Evolutionary conservation across 768 basidiomycete genomes (phyloP), one percentile per base, ranked within the genome.

Genomic region (Pisolithus tinctorius): DNA sequence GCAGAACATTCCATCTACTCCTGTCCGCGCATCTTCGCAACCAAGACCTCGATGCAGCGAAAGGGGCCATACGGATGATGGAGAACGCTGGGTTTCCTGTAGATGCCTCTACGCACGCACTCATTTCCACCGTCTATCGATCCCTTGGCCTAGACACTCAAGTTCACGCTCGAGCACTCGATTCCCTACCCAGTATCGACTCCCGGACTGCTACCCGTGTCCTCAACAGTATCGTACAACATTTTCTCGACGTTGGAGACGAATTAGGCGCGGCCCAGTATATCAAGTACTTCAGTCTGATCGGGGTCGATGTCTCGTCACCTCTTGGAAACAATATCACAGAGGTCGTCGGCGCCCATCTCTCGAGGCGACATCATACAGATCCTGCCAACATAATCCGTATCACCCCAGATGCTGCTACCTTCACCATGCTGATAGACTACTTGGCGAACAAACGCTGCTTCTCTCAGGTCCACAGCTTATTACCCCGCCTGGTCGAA

Each of bases 21-120:
- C 67, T 90, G 11, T 74, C 79, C 10, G 84, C 81, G 29, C 77
- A 83, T 62, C 70, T 91, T 50, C 83, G 79, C 60, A 89, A 90
- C 62, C 71, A 75, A 64, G 76, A 88, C 62, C 63, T 90, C 42
- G 58, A 63, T 50, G 73, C 73, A 38, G 84, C 84, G 45, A 79
- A 76, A 64, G 63, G 66, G 27, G 74, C 66, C 56, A 66, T 90
- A n/a, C 67, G 65, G 10, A 53, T 55, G 20, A 91, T 92, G 88
- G 66, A 71, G 55, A 60, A 70, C 25, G 73, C 79, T 6, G 83
- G 82, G 1, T 72, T 79, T 58, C 71, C 73, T 11, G 64, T 78
- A 55, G 76, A 84, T 56, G 64, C 74, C 5, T 71, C 74, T 7
- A 88, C 86, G 1, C 79, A 85, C 55, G 77, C 80, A 34, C 63